phyloP scores from a whole-genome alignment of 2,329 filamentous ascomycete genomes.

The Neurospora sp. region DNA sequence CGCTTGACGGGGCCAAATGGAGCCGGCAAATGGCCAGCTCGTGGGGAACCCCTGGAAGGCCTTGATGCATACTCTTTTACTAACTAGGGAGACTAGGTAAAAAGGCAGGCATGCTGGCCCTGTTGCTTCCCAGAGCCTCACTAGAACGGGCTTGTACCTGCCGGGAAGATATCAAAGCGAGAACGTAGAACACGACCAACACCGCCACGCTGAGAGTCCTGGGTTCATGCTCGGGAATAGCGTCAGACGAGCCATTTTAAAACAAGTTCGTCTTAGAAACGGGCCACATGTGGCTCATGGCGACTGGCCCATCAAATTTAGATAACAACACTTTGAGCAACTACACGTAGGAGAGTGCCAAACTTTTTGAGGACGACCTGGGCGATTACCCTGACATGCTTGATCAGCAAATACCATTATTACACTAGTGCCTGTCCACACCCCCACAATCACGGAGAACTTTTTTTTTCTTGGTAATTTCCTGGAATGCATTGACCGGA shows the following conservation, averaged over 20 bases:
- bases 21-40: neutral
- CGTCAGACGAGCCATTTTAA: neutral
- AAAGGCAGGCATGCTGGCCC: neutral
- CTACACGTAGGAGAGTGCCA: neutral
- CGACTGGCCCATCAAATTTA: neutral
- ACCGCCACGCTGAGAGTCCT: neutral
- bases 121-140: neutral
- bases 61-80: neutral
- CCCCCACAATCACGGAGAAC: neutral
- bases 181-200: neutral
- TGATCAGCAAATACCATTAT: neutral
- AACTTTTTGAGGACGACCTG: neutral
- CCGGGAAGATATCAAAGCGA: neutral
- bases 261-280: neutral
- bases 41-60: neutral
- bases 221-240: neutral
- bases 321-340: neutral
- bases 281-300: neutral
- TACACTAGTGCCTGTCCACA: neutral
- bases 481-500: neutral
- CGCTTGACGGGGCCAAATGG: neutral
- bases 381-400: neutral
- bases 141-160: neutral
- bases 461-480: neutral
- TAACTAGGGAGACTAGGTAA: neutral